Evolutionary conservation across 2,329 filamentous ascomycete genomes (phyloP).

Genomic region (Fusarium ambrosium): DNA sequence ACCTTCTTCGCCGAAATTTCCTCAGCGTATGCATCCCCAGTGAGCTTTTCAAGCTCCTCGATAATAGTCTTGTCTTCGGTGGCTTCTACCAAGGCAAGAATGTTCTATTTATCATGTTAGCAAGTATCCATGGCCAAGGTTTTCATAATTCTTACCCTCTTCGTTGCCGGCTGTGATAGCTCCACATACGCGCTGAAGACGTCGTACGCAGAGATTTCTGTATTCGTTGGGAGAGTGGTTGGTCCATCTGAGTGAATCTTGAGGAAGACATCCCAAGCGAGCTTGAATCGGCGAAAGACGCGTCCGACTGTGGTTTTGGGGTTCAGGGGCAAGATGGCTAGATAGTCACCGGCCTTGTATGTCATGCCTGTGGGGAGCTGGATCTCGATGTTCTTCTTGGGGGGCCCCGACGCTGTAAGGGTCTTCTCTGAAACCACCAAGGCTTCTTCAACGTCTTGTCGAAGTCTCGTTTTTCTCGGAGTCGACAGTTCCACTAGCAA

Average conservation of each 20-base stretch:
- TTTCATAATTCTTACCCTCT: slow-evolving; percentile 61
- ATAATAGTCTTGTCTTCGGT: slow-evolving; percentile 60
- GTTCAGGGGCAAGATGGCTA: slow-evolving; percentile 81
- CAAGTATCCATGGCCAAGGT: neutral
- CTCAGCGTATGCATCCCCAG: slow-evolving; percentile 61
- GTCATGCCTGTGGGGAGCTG: slow-evolving; percentile 74
- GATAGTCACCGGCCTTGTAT: slow-evolving; percentile 82
- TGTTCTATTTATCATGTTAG: slow-evolving; percentile 48
- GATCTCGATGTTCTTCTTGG: slow-evolving; percentile 76
- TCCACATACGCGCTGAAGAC: slow-evolving; percentile 80
- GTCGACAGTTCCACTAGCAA: slow-evolving; percentile 41
- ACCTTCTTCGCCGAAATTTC: slow-evolving; percentile 69
- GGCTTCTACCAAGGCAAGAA: slow-evolving; percentile 61
- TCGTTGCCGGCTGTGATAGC: slow-evolving; percentile 78
- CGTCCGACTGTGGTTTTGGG: slow-evolving; percentile 71
- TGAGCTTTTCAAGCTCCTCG: slow-evolving; percentile 61
- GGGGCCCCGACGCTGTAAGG: slow-evolving; percentile 38
- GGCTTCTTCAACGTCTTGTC: slow-evolving; percentile 44
- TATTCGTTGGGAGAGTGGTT: slow-evolving; percentile 67
- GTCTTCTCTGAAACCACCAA: slow-evolving; percentile 40
- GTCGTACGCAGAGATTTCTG: slow-evolving; percentile 71
- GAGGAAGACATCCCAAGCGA: slow-evolving; percentile 78
- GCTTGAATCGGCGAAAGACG: slow-evolving; percentile 73
- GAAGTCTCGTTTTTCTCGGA: slow-evolving; percentile 42
- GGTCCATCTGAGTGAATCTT: slow-evolving; percentile 68